These are phyloP conservation scores for Botrytis deweyae DNA, from an alignment of 2,329 filamentous ascomycete species.

Conservation along the genomic window DNA sequence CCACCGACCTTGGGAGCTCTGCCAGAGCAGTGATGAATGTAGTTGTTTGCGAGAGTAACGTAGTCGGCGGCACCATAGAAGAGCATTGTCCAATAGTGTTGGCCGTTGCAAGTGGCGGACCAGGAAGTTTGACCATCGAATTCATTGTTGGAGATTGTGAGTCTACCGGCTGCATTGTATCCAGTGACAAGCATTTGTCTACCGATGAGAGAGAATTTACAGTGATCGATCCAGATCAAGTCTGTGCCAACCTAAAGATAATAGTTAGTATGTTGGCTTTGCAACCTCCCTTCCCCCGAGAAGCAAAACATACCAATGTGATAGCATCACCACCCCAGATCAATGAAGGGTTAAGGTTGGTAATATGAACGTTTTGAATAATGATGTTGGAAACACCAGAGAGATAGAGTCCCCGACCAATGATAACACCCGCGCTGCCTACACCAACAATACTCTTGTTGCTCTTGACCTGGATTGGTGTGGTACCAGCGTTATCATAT, in stretches of 20 bases:
- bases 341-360: conserved; percentile 41
- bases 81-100: conserved; percentile 48
- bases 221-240: conserved; percentile 41
- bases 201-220: conserved; percentile 38
- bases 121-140: conserved; percentile 46
- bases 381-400: conserved; percentile 33
- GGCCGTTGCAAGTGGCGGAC: conserved; percentile 46
- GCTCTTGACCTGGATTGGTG: conserved; percentile 31
- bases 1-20: conserved; percentile 45
- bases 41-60: conserved; percentile 45
- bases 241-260: conserved; percentile 32
- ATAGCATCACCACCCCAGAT: conserved; percentile 43
- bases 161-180: conserved; percentile 37
- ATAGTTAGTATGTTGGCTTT: background rate
- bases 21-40: conserved; percentile 45
- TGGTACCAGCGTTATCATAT: conserved; percentile 26
- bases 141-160: conserved; percentile 48
- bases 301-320: conserved; percentile 26
- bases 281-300: background rate
- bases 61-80: conserved; percentile 43
- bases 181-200: conserved; percentile 44
- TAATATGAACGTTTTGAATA: conserved; percentile 34
- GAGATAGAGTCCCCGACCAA: conserved; percentile 34
- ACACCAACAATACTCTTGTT: conserved; percentile 37
- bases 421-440: conserved; percentile 28